Conservation (phyloP, 2,329 filamentous ascomycete genomes). For the Cladosporium velox region DNA sequence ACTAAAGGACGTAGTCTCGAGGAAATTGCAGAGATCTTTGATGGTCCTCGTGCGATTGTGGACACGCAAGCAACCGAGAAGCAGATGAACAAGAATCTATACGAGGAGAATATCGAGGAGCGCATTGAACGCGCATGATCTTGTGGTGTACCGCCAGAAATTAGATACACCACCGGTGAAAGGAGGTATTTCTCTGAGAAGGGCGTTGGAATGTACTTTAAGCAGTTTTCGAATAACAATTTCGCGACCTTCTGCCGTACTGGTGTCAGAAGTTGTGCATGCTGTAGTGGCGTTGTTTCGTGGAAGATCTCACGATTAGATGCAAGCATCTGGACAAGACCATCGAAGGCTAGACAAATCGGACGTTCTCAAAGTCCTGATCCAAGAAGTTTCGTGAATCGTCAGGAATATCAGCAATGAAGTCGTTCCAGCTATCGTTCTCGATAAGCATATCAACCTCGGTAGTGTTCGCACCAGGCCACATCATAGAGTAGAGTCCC, state of each 20-base stretch:
- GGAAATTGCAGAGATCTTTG: slow-evolving; percentile 30
- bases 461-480: slow-evolving; percentile 41
- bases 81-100: slow-evolving; percentile 15
- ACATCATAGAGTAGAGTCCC: slow-evolving; percentile 50
- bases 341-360: not conserved
- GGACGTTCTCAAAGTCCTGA: slow-evolving; percentile 1
- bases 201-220: not conserved
- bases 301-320: not conserved
- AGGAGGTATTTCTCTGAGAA: not conserved
- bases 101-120: slow-evolving; percentile 28
- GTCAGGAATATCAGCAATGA: slow-evolving; percentile 23
- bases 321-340: not conserved
- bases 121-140: slow-evolving; percentile 21
- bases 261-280: not conserved
- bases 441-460: slow-evolving; percentile 30
- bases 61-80: not conserved
- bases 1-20: slow-evolving; percentile 33
- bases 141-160: not conserved
- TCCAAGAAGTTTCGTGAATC: slow-evolving; percentile 15
- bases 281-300: no score
- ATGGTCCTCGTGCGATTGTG: slow-evolving; percentile 10
- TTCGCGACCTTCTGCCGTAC: not conserved
- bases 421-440: slow-evolving; percentile 28
- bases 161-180: not conserved
- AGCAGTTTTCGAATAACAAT: not conserved